phyloP scores from a whole-genome alignment of 1,139 yeast genomes.

The Blastobotrys aristatus region DNA sequence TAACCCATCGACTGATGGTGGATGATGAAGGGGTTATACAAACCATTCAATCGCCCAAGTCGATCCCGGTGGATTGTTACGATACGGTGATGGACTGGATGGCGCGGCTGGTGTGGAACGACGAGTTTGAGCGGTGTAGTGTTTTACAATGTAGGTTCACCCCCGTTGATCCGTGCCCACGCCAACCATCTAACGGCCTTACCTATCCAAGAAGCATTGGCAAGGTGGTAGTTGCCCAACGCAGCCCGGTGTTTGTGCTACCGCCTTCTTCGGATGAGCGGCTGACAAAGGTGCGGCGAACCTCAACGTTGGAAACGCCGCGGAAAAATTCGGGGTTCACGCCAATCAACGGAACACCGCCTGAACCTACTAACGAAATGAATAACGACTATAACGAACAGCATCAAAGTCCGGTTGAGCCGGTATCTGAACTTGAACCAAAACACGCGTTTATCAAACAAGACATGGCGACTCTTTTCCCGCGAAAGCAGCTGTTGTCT shows the following conservation, averaged over 20 bases:
- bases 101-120: neutral
- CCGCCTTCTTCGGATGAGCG: too few species aligned
- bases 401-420: too few species aligned
- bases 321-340: too few species aligned
- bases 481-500: neutral
- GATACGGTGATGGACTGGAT: slow-evolving; percentile 7
- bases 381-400: too few species aligned
- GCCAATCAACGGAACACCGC: too few species aligned
- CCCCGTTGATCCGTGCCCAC: neutral
- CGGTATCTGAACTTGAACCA: neutral
- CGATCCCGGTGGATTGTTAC: neutral
- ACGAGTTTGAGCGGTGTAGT: slow-evolving; percentile 1
- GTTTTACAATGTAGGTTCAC: neutral
- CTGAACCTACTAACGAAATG: too few species aligned
- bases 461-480: neutral
- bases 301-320: too few species aligned
- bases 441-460: neutral
- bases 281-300: too few species aligned
- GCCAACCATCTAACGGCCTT: too few species aligned
- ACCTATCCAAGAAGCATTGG: too few species aligned
- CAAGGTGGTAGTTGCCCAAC: too few species aligned
- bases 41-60: neutral
- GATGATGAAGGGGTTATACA: neutral
- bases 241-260: too few species aligned
- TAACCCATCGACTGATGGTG: neutral